Evolutionary conservation across 306 rosid genomes (phyloP).

Genomic region (Lathyrus oleraceus): DNA sequence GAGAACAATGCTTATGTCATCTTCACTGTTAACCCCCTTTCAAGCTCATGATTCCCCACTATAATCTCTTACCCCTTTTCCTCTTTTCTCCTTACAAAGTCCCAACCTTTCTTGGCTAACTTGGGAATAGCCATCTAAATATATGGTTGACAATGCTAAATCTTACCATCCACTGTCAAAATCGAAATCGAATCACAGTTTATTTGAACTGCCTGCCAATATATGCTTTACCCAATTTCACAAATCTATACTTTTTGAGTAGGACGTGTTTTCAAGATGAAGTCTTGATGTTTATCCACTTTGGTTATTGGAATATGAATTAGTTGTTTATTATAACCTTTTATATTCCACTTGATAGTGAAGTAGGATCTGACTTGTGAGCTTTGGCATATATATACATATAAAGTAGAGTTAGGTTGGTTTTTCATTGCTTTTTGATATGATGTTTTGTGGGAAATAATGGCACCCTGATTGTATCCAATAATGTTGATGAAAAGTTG

Average conservation of each 20-base stretch:
- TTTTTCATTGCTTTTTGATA: constrained; percentile 44
- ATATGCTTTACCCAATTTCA: constrained; percentile 46
- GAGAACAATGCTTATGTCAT: constrained; percentile 75
- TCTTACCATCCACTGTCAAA: constrained; percentile 46
- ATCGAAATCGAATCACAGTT: constrained; percentile 53
- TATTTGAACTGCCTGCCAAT: constrained; percentile 58
- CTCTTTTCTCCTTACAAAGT: constrained; percentile 42
- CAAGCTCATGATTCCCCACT: constrained; percentile 91
- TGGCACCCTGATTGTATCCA: constrained; percentile 42
- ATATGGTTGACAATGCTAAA: constrained; percentile 52
- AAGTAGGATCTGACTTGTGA: constrained; percentile 37
- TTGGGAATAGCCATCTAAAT: constrained; percentile 48
- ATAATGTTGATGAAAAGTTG: constrained; percentile 48
- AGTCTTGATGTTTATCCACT: constrained; percentile 53
- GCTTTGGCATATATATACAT: constrained; percentile 33
- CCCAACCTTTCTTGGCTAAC: constrained; percentile 45
- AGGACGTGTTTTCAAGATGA: constrained; percentile 40
- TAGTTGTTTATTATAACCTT: constrained; percentile 34
- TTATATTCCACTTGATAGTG: constrained; percentile 40
- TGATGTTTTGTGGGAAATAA: constrained; percentile 48
- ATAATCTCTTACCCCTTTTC: constrained; percentile 40
- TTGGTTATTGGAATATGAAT: constrained; percentile 34
- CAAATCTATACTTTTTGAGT: constrained; percentile 32
- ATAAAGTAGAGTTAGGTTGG: constrained; percentile 43
- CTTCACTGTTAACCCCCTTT: constrained; percentile 49